phyloP scores from a whole-genome alignment of 331 rosid genomes.

The Malus hybrid region DNA sequence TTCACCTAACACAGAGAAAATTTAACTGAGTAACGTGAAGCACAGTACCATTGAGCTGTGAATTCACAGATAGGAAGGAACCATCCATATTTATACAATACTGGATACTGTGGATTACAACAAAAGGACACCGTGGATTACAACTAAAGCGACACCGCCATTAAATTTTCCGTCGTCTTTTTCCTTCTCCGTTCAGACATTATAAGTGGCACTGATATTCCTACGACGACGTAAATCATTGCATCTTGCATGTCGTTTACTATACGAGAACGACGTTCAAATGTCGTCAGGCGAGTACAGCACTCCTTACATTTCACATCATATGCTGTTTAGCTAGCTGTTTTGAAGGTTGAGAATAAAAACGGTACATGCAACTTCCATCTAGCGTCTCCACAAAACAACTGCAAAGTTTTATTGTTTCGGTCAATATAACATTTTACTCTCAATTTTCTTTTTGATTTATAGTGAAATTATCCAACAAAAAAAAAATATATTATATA shows the following conservation, averaged over 20 bases:
- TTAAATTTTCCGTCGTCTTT: not conserved
- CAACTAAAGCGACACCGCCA: too few species aligned
- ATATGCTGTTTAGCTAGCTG: not conserved
- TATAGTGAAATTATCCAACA: not conserved
- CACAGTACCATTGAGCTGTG: too few species aligned
- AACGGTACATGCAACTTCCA: not conserved
- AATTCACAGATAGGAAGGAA: too few species aligned
- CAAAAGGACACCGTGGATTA: too few species aligned
- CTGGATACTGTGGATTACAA: too few species aligned
- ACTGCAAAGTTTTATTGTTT: not conserved
- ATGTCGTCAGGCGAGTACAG: not conserved
- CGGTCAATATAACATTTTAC: not conserved
- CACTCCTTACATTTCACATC: not conserved
- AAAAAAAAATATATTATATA: not conserved
- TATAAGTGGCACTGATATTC: not conserved
- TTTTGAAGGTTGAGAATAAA: not conserved
- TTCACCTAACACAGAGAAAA: too few species aligned
- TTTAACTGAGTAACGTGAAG: too few species aligned
- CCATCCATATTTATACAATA: too few species aligned
- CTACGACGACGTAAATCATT: not conserved
- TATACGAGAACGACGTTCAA: not conserved
- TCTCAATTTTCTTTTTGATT: not conserved
- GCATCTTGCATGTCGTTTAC: not conserved
- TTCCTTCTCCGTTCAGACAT: not conserved
- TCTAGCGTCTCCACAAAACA: not conserved